Conservation (phyloP, 2,329 filamentous ascomycete species). For the Xylaria sp. region DNA sequence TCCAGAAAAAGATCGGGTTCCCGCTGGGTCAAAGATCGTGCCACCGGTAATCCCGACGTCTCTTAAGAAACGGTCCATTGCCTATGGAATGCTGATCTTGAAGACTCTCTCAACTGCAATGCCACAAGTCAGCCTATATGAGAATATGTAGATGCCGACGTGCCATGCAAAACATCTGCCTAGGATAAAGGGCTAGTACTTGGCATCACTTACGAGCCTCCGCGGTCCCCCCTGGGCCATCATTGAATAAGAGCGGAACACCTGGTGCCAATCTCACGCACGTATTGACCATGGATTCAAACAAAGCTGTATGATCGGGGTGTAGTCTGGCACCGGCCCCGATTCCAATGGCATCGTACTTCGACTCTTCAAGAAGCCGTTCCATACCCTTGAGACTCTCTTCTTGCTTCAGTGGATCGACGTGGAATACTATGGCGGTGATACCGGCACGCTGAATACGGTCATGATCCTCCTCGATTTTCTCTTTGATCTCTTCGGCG, state of each 20-base stretch:
- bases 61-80: not conserved
- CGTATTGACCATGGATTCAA: constrained; percentile 23
- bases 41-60: not conserved
- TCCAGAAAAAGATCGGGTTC: not conserved
- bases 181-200: not conserved
- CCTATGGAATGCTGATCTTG: not conserved
- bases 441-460: constrained; percentile 16
- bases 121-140: constrained; percentile 1
- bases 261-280: constrained; percentile 7
- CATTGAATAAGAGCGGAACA: constrained; percentile 17
- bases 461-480: constrained; percentile 8
- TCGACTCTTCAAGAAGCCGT: constrained; percentile 5
- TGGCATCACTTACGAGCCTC: constrained; percentile 11
- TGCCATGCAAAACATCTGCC: not conserved
- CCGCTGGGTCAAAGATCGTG: not conserved
- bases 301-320: constrained; percentile 14
- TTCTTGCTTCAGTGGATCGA: constrained; percentile 10
- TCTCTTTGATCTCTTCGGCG: constrained; percentile 10
- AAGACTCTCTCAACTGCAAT: constrained; percentile 13
- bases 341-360: constrained; percentile 21
- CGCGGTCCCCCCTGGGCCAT: constrained; percentile 12
- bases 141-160: not conserved
- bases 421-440: constrained; percentile 1
- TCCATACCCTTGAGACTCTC: constrained; percentile 6
- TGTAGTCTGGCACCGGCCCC: constrained; percentile 18